Evolutionary conservation across 352 stramenopile genomes (phyloP), one percentile per base, ranked within the genome.

Genomic region (Pythium coloratum): DNA sequence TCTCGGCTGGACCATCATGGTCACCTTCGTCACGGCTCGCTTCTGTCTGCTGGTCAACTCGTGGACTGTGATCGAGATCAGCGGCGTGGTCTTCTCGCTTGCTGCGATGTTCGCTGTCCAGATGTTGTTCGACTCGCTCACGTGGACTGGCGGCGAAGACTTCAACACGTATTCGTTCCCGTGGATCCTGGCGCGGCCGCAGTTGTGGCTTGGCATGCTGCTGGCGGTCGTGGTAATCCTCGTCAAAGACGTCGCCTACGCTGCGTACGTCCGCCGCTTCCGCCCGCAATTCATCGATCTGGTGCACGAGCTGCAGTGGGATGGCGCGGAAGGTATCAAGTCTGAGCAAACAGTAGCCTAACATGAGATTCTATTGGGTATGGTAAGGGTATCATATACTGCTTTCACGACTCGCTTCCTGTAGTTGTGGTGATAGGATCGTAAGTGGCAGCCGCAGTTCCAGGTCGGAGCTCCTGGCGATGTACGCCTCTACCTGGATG

Each of bases 11-110:
- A 94, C 86, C 0, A 75, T 92, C 32, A 61, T 94, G 2, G 90
- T 83, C 24, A 69, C 90, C 24, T 75, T 90, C 40, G 82, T 94
- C 44, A 91, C 89, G 34, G 80, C 78, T 8, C 86, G 86, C 12
- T 89, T 92, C 61, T 90, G 82, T 55, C 64, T 92, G 53, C 78
- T 94, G 69, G 82, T 92, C 9, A 84, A 89, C 38, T 82, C 82
- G 36, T 94, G 86, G 86, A 83, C 90, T 46, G 26, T 79, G 24
- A 73, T 94, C 8, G 76, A 91, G 60, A 44, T 86, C 44, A 62
- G 62, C 12, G 82, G 72, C 14, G 83, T 94, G 63, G 64, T 62
- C 9, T 28, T 88, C 50, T 86, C 81, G 10, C 30, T 94, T 2
- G 55, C 78, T 1, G 46, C 69, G 42, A 63, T 91, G 6, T 86